Evolutionary conservation across 1,139 yeast genomes (phyloP), one percentile per base, ranked within the genome.

Genomic region (Nakaseomyces glabratus): DNA sequence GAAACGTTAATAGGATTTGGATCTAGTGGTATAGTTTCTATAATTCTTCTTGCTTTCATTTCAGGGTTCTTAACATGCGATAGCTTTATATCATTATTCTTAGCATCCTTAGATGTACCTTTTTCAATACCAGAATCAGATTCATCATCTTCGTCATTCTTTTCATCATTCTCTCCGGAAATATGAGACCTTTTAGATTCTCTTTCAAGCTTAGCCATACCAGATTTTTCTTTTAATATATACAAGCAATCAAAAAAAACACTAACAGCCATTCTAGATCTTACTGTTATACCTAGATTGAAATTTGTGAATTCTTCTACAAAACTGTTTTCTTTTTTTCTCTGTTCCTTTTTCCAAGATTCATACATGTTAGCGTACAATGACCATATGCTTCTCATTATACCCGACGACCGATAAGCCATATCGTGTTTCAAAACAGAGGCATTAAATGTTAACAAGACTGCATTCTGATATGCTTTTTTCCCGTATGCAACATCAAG

Each of bases 341-440:
- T 47, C 38, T 41, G 52, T 14, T 38, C 39, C n/a, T 35, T 33
- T 30, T 49, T 44, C 61, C 61, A 57, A 13, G 48, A 52, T 4
- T 49, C 65, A 37, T 76, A 49, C 54, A 57, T 52, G 35, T 54
- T 53, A 9, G 49, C 71, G 57, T 82, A 82, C 41, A 86, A 67
- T 44, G 81, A 85, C 98, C 98, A 90, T 68, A 85, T 78, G 50
- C 86, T 86, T 48, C 82, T 73, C 90, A 90, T 84, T 40, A 90
- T 85, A 13, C 95, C 96, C 36, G 94, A 79, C 0, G 94, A 82
- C 44, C 97, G 70, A 57, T 82, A 84, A 1, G 96, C 86, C 68
- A 90, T 78, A 54, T 90, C 98, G 57, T 88, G 93, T 50, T 84
- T 84, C 47, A 85, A 65, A 28, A 88, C 80, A 0, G 95, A 84